Evolutionary conservation across 2,329 filamentous ascomycete species (phyloP).

Genomic region (Dothiorella sarmentorum): DNA sequence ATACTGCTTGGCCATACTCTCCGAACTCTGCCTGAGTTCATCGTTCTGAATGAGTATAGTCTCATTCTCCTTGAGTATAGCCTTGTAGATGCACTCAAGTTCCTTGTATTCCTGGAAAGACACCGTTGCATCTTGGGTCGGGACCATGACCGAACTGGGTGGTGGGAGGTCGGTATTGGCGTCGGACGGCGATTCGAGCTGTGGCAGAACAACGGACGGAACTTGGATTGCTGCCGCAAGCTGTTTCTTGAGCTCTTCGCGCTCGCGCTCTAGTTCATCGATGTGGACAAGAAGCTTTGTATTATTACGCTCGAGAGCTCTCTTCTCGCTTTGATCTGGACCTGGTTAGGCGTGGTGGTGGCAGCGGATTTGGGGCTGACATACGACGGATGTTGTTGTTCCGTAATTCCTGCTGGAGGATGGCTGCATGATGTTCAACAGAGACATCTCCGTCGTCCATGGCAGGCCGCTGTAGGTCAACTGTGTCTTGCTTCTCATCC

Average conservation of each 20-base stretch:
- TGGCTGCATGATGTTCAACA: neutral
- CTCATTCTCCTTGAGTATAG: neutral
- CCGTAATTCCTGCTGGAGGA: neutral
- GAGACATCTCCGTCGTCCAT: neutral
- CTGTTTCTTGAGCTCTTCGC: conserved; percentile 21
- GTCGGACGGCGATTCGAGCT: neutral
- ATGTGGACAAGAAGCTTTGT: neutral
- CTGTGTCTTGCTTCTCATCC: neutral
- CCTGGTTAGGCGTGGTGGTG: neutral
- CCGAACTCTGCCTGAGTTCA: conserved; percentile 35
- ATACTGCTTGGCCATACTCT: conserved; percentile 23
- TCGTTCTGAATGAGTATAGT: conserved; percentile 9
- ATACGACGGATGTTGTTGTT: neutral
- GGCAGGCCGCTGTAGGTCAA: neutral
- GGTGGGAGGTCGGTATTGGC: neutral
- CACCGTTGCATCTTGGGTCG: conserved; percentile 13
- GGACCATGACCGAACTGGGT: neutral
- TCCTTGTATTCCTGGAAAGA: conserved; percentile 28
- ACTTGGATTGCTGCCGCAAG: neutral
- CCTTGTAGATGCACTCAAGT: conserved; percentile 19
- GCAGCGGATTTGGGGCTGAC: neutral
- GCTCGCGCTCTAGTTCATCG: conserved; percentile 18
- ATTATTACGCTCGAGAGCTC: neutral
- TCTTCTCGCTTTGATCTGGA: neutral
- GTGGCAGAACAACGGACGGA: neutral